phyloP scores from a whole-genome alignment of 495 filamentous ascomycete genomes.

The Hypoxylon perforatum region DNA sequence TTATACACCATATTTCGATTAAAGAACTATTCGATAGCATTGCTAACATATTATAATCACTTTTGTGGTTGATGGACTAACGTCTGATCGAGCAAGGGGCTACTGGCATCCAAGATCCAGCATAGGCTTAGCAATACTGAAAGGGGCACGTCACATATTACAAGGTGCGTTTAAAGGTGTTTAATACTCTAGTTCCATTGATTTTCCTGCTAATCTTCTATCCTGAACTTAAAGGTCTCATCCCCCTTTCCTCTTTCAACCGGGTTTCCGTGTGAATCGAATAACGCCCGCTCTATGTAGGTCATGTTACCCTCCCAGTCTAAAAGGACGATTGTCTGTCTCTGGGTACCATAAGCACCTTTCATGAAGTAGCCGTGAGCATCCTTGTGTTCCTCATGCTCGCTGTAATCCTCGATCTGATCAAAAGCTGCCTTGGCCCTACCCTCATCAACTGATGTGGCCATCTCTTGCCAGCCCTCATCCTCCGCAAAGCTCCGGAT shows the following conservation, averaged over 20 bases:
- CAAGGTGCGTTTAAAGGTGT: not conserved
- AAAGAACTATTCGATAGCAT: no score
- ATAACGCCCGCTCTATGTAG: constrained; percentile 87
- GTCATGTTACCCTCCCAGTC: constrained; percentile 78
- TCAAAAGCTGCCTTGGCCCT: constrained; percentile 48
- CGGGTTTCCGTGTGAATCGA: constrained; percentile 71
- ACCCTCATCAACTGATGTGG: constrained; percentile 64
- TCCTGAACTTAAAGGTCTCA: constrained; percentile 69
- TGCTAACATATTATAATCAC: no score
- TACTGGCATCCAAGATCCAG: no score
- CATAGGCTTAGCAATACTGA: no score
- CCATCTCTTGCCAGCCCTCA: constrained; percentile 57
- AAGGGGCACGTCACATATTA: no score
- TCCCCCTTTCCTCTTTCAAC: constrained; percentile 71
- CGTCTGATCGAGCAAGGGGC: no score
- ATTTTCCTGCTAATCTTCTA: constrained; percentile 60
- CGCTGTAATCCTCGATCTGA: constrained; percentile 41
- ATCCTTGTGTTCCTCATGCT: constrained; percentile 37
- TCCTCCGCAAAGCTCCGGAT: constrained; percentile 76
- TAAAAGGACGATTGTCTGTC: constrained; percentile 88
- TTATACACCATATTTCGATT: no score
- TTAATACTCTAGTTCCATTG: constrained; percentile 1
- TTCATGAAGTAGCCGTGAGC: constrained; percentile 57
- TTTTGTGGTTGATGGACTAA: no score
- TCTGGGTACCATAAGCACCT: constrained; percentile 89